Evolutionary conservation across 2,329 filamentous ascomycete species (phyloP).

Genomic region (Helotiales sp.): DNA sequence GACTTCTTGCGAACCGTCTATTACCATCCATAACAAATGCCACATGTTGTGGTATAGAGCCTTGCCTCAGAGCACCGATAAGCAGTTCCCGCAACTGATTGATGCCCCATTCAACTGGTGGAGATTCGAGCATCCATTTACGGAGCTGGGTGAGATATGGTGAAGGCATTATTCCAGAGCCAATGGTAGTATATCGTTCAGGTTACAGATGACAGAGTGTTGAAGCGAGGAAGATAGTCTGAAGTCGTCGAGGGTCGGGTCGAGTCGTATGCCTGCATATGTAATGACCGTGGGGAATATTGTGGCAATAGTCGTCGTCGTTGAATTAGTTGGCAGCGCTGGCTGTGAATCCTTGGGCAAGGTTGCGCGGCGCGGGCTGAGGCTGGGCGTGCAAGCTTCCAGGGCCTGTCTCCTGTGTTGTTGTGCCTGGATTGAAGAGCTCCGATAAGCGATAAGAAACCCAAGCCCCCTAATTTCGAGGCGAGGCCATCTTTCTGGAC

Average conservation of each 20-base stretch:
- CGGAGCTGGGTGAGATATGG: conserved; percentile 65
- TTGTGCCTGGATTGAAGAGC: conserved; percentile 4
- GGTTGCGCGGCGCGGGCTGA: conserved; percentile 3
- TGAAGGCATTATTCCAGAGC: conserved; percentile 47
- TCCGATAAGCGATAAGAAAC: conserved; percentile 11
- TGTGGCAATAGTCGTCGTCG: conserved; percentile 2
- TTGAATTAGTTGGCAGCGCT: conserved; percentile 8
- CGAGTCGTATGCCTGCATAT: background rate
- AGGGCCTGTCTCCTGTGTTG: background rate
- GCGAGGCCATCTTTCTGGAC: background rate
- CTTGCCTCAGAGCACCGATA: conserved; percentile 87
- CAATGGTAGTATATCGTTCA: background rate
- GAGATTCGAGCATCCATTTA: conserved; percentile 83
- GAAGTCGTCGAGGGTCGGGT: background rate
- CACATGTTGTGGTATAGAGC: conserved; percentile 90
- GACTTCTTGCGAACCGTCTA: conserved; percentile 84
- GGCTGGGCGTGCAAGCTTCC: background rate
- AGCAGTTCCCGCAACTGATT: conserved; percentile 80
- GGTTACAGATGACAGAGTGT: background rate
- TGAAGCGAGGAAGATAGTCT: background rate
- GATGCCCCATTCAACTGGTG: conserved; percentile 89
- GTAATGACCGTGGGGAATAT: background rate
- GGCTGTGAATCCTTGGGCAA: background rate
- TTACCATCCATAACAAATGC: conserved; percentile 99
- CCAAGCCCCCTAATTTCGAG: background rate